Evolutionary conservation across 768 basidiomycete genomes (phyloP), one percentile per base, ranked within the genome.

Genomic region (Pleurotus tuoliensis): DNA sequence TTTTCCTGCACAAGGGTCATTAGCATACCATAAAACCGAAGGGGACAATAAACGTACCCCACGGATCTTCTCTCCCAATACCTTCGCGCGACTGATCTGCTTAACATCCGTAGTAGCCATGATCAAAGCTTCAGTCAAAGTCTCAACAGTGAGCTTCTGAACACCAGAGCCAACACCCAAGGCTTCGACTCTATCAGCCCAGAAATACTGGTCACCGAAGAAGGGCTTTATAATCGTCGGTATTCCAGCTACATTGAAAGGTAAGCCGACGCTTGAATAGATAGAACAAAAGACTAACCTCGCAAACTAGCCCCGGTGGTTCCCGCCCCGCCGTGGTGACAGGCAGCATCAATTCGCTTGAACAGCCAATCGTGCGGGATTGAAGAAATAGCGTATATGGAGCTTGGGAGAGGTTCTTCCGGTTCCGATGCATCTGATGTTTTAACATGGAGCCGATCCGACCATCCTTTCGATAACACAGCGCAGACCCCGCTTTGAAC

Each of bases 331-430:
- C 96, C 96, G 65, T 99, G 96, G 75, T 99, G 96, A 61, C 95
- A 97, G 15, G 93, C 93, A n/a, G 94, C 96, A 66, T 95, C 91
- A 58, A 99, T 93, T 45, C 87, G 82, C 61, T 80, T 81, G 76
- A 99, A 99, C 48, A 99, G 71, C 96, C 96, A 99, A 68, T 98
- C 93, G 61, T 96, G 94, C 37, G 95, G 94, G 55, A 96, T 81
- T 3, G 93, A 92, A 16, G 86, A 78, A 58, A 98, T 87, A 1
- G 86, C 75, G 68, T 90, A 93, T 59, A 97, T 93, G 66, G 92
- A 82, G 54, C 82, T 77, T 22, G 92, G 90, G 44, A 92, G 67
- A 5, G 88, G 79, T 59, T 88, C 84, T 64, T 91, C 86, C 0
- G 77, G 73, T 61, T 90, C 87, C 1, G 79, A 60, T 25, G 77